Conservation (phyloP, 768 basidiomycete species). For the Mycena albidolilacea region DNA sequence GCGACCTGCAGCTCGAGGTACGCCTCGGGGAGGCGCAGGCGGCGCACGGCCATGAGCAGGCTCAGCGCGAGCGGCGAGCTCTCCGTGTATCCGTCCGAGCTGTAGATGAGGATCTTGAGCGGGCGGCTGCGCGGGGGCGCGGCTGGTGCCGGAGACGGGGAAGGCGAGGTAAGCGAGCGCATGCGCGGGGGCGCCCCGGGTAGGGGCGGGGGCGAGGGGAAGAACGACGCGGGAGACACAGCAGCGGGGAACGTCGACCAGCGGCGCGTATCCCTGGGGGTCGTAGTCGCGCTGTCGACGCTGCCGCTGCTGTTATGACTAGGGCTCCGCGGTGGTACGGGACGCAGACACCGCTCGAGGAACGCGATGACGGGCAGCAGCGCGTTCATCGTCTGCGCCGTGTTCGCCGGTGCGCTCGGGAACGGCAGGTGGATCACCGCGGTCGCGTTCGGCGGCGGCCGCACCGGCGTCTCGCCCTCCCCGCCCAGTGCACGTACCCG, state of each 20-base stretch:
- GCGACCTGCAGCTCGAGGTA: slow-evolving; percentile 92
- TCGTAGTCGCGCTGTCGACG: background rate
- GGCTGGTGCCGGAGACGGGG: slow-evolving; percentile 49
- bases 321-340: slow-evolving; percentile 48
- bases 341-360: slow-evolving; percentile 75
- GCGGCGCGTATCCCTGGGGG: slow-evolving; percentile 8
- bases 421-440: slow-evolving; percentile 83
- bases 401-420: slow-evolving; percentile 76
- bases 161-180: slow-evolving; percentile 41
- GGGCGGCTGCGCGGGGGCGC: slow-evolving; percentile 68
- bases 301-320: background rate
- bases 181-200: slow-evolving; percentile 31
- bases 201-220: slow-evolving; percentile 31
- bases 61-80: slow-evolving; percentile 89
- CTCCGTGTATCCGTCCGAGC: slow-evolving; percentile 94
- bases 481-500: slow-evolving; percentile 39
- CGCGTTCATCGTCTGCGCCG: slow-evolving; percentile 65
- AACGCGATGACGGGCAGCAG: slow-evolving; percentile 78
- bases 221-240: slow-evolving; percentile 38
- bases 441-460: slow-evolving; percentile 81
- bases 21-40: slow-evolving; percentile 85
- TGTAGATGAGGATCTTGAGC: slow-evolving; percentile 84
- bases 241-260: slow-evolving; percentile 43
- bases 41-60: slow-evolving; percentile 85
- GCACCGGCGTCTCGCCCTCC: slow-evolving; percentile 41